phyloP scores from a whole-genome alignment of 805 yeast species.

The Zygosaccharomyces pseudorouxii region DNA sequence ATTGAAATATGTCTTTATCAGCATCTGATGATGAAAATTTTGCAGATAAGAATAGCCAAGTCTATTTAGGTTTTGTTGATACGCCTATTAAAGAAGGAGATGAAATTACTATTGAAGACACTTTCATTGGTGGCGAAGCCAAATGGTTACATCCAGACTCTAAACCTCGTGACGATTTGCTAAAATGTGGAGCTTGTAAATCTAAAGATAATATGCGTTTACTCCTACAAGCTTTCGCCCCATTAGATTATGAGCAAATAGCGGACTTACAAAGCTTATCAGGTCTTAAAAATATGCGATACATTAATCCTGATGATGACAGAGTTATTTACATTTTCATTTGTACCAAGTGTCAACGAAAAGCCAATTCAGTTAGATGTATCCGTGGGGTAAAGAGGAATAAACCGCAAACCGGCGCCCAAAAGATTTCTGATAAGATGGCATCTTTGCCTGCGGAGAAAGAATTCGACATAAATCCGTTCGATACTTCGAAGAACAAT shows the following conservation, averaged over 20 bases:
- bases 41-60: slow-evolving; percentile 32
- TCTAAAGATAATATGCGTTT: slow-evolving; percentile 50
- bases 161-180: slow-evolving; percentile 47
- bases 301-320: slow-evolving; percentile 57
- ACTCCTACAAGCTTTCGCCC: slow-evolving; percentile 75
- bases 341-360: slow-evolving; percentile 68
- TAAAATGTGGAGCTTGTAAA: slow-evolving; percentile 64
- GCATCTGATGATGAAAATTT: slow-evolving; percentile 24
- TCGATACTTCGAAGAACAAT: slow-evolving; percentile 21
- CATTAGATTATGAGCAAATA: slow-evolving; percentile 46
- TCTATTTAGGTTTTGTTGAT: slow-evolving; percentile 62
- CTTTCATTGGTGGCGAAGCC: slow-evolving; percentile 78
- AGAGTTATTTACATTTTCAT: slow-evolving; percentile 77
- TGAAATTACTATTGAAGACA: slow-evolving; percentile 53
- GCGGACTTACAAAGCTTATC: slow-evolving; percentile 17
- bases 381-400: slow-evolving; percentile 71
- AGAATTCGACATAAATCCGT: slow-evolving; percentile 37
- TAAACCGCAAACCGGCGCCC: slow-evolving; percentile 40
- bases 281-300: slow-evolving; percentile 13
- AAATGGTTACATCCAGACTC: slow-evolving; percentile 63
- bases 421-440: slow-evolving; percentile 42
- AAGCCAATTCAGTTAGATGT: slow-evolving; percentile 67
- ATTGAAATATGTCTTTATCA: slow-evolving; percentile 2
- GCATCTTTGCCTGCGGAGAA: slow-evolving; percentile 40
- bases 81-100: slow-evolving; percentile 46